These are phyloP conservation scores for Sedum album DNA, from an alignment of 164 flowering plant genomes.

Conservation along the genomic window DNA sequence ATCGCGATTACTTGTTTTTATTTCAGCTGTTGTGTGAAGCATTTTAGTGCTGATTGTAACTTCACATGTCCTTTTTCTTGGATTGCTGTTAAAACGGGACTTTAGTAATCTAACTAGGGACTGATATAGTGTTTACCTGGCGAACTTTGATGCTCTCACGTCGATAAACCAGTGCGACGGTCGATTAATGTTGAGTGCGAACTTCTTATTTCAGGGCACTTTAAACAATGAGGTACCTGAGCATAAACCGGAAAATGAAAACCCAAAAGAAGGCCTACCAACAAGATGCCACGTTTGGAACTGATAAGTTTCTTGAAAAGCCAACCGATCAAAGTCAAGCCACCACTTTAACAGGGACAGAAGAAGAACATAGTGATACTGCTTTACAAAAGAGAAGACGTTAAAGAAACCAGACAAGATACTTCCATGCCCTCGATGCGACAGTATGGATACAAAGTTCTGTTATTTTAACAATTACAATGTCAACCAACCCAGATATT, in stretches of 20 bases:
- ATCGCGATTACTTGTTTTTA: too few relatives aligned
- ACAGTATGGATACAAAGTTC: conserved; percentile 55
- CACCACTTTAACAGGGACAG: conserved; percentile 14
- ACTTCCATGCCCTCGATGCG: conserved; percentile 53
- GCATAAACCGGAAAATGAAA: background rate
- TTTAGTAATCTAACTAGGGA: background rate
- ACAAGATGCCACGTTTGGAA: conserved; percentile 12
- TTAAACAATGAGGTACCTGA: background rate
- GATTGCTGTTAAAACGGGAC: too few relatives aligned
- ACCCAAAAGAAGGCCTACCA: background rate
- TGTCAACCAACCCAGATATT: too few relatives aligned
- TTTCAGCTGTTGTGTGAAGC: too few relatives aligned
- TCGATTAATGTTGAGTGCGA: background rate
- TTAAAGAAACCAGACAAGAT: too few relatives aligned
- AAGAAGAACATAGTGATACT: conserved; percentile 20
- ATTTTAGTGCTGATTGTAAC: too few relatives aligned
- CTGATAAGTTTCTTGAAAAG: conserved; percentile 15
- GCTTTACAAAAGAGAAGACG: conserved; percentile 21
- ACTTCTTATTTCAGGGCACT: background rate
- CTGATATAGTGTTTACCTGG: too few relatives aligned
- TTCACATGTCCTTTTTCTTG: too few relatives aligned
- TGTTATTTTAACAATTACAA: too few relatives aligned
- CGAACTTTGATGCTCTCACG: too few relatives aligned
- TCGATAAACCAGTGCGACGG: too few relatives aligned
- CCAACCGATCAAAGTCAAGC: conserved; percentile 14